Evolutionary conservation across 176 grass and related monocot genomes (phyloP).

Genomic region (Juncus effusus): DNA sequence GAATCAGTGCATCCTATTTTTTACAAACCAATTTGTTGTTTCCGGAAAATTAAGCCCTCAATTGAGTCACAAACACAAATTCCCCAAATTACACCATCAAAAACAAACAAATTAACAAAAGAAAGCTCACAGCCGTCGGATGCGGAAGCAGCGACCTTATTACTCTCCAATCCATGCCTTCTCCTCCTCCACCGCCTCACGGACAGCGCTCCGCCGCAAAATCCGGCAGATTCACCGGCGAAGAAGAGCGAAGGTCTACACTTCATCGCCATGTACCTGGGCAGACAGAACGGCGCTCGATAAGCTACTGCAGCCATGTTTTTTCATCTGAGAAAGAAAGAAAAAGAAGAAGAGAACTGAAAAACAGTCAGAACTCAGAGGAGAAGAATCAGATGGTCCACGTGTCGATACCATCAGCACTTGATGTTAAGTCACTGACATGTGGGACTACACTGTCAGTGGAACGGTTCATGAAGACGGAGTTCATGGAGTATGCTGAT

Average conservation of each 20-base stretch:
- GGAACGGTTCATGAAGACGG: no score
- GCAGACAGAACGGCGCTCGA: constrained; percentile 11
- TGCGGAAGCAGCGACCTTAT: background rate
- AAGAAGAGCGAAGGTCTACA: constrained; percentile 1
- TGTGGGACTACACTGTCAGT: no score
- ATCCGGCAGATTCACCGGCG: background rate
- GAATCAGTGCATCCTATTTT: background rate
- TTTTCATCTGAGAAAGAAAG: background rate
- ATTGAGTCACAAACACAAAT: no score
- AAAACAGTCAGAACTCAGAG: background rate
- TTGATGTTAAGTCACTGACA: no score
- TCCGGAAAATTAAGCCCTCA: no score
- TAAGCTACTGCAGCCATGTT: constrained; percentile 19
- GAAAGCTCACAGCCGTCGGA: constrained; percentile 17
- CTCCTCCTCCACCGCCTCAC: constrained; percentile 13
- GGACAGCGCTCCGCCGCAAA: background rate
- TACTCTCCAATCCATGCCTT: background rate
- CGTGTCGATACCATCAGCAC: background rate
- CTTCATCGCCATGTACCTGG: background rate
- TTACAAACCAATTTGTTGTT: no score
- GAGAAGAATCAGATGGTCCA: background rate
- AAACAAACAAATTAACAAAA: background rate
- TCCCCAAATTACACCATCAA: no score
- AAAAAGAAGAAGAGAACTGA: background rate
- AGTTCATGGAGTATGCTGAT: background rate